phyloP scores from a whole-genome alignment of 257 asterid genomes.

The Solanum piurae region DNA sequence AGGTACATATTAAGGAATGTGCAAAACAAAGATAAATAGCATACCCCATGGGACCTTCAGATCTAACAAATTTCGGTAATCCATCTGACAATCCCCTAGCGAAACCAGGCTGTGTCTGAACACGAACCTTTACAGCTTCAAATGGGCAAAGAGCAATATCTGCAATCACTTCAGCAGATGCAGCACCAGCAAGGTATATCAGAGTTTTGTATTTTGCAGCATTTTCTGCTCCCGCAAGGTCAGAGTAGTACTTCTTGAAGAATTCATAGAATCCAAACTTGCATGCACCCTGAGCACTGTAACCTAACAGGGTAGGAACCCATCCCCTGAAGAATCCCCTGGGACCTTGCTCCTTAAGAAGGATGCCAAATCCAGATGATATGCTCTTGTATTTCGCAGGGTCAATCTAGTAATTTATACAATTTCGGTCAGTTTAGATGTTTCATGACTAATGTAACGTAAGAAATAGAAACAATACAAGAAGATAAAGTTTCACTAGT shows the following conservation, averaged over 20 bases:
- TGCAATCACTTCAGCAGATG: conserved; percentile 57
- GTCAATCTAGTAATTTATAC: conserved; percentile 22
- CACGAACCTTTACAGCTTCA: conserved; percentile 64
- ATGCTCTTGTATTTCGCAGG: conserved; percentile 54
- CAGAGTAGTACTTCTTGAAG: conserved; percentile 55
- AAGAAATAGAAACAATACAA: not conserved
- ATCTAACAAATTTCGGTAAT: conserved; percentile 44
- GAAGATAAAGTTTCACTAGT: not conserved
- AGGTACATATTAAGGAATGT: not conserved
- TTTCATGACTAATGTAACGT: not conserved
- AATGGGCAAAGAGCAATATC: conserved; percentile 54
- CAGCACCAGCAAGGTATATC: conserved; percentile 57
- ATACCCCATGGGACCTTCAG: conserved; percentile 60
- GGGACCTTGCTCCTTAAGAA: conserved; percentile 43
- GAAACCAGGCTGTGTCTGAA: conserved; percentile 57
- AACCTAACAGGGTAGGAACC: conserved; percentile 55
- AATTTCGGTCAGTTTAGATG: not conserved
- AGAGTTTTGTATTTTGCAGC: conserved; percentile 49
- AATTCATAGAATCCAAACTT: conserved; percentile 55
- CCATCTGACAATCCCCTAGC: conserved; percentile 52
- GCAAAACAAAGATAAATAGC: not conserved
- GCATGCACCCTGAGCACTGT: conserved; percentile 71
- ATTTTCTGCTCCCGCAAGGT: conserved; percentile 50
- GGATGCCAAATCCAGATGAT: conserved; percentile 42
- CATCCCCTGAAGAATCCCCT: conserved; percentile 56